Evolutionary conservation across 345 rosid genomes (phyloP), one percentile per base, ranked within the genome.

Genomic region (Gossypium ekmanianum): DNA sequence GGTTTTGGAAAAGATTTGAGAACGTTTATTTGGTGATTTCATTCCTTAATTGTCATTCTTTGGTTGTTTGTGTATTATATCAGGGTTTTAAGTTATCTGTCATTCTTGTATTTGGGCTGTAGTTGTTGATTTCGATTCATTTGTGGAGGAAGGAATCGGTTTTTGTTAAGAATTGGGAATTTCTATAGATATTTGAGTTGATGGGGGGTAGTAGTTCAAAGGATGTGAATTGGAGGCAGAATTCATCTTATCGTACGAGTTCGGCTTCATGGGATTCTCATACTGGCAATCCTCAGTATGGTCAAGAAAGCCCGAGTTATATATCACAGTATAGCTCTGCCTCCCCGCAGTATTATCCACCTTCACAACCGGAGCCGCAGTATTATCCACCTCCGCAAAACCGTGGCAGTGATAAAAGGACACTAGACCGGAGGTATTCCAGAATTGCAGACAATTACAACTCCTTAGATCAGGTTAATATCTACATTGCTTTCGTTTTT

Each of bases 201-300:
- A 94, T 94, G 98, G 98, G 98, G 48, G 78, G 83, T 39, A 85
- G 78, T 54, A 84, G 72, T 79, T 94, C 98, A 6, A 92, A 74
- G 76, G 93, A 87, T 10, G 79, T 20, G 1, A 85, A 82, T 56
- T 85, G 75, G 84, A 78, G 90, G 83, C 84, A 85, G 74, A 66
- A 48, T 73, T 81, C 90, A 12, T 81, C 84, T 14, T 11, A 16
- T 6, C 82, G 79, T 61, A 76, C 91, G 0, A 39, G 71, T 80
- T 82, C 95, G 3, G 79, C 92, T 62, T 84, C 90, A 10, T 83
- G 91, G 91, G 82, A 74, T 83, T 64, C 86, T 73, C 81, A 64
- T 5, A 76, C 72, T 5, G 81, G 77, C 10, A 81, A 85, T 83
- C 57, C 82, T 43, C 89, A 83, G 0, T 84, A 86, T 76, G 83